These are phyloP conservation scores for Quercus phellos DNA, from an alignment of 331 rosid genomes.

Conservation along the genomic window DNA sequence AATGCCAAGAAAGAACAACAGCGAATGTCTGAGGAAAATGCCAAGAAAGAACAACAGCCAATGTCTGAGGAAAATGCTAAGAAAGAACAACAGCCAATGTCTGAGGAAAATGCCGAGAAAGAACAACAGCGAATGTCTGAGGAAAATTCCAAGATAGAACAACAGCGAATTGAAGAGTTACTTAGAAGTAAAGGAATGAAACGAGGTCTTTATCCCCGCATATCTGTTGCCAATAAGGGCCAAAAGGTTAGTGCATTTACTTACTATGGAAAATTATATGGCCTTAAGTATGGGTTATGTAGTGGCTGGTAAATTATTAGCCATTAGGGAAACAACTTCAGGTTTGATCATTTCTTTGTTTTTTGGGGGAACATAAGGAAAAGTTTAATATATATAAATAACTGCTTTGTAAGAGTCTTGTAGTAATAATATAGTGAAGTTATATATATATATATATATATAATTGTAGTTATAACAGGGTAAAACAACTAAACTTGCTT, in stretches of 20 bases:
- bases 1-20: too few species aligned
- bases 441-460: too few species aligned
- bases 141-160: slow-evolving; percentile 51
- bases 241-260: slow-evolving; percentile 47
- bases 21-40: too few species aligned
- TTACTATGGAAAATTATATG: background rate
- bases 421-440: background rate
- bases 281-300: background rate
- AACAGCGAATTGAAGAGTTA: slow-evolving; percentile 44
- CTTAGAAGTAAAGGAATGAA: slow-evolving; percentile 48
- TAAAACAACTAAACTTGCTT: background rate
- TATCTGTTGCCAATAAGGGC: slow-evolving; percentile 60
- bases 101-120: too few species aligned
- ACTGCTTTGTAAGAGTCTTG: background rate
- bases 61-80: slow-evolving; percentile 49
- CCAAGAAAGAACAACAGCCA: too few species aligned
- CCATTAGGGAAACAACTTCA: too few species aligned
- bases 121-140: slow-evolving; percentile 22
- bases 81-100: background rate
- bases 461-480: background rate
- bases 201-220: slow-evolving; percentile 58
- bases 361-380: background rate
- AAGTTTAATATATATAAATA: background rate
- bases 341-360: background rate
- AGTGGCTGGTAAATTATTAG: background rate